phyloP scores from a whole-genome alignment of 495 filamentous ascomycete genomes.

The Penicillium psychrofluorescens region DNA sequence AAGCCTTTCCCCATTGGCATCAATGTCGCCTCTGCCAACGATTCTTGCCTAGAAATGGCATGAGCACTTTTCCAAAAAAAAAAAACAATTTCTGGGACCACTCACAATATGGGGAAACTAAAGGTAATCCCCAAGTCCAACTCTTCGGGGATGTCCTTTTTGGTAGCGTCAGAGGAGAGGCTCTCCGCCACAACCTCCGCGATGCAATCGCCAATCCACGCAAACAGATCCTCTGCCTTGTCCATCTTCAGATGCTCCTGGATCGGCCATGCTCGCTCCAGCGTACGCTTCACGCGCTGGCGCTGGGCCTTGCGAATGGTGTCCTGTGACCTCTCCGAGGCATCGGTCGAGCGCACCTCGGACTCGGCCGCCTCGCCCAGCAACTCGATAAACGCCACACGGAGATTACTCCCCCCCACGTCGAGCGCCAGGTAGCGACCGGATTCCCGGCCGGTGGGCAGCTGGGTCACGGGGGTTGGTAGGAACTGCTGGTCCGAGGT shows the following conservation, averaged over 20 bases:
- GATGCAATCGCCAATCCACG: constrained; percentile 73
- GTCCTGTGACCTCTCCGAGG: constrained; percentile 29
- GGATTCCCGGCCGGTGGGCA: constrained; percentile 54
- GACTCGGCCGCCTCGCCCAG: constrained; percentile 40
- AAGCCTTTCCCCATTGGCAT: constrained; percentile 91
- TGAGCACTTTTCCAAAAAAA: too few relatives aligned
- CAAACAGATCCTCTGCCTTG: constrained; percentile 66
- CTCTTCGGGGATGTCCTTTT: constrained; percentile 41
- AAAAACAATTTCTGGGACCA: too few relatives aligned
- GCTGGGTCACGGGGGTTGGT: constrained; percentile 68
- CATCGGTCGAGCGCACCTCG: constrained; percentile 24
- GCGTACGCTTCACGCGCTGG: constrained; percentile 47
- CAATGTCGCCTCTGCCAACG: constrained; percentile 65
- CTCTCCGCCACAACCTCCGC: constrained; percentile 60
- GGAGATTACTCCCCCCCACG: constrained; percentile 74
- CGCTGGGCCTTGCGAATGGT: constrained; percentile 40
- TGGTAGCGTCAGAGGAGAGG: constrained; percentile 35
- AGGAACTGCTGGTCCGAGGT: constrained; percentile 66
- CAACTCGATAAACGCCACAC: constrained; percentile 72
- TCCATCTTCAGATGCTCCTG: constrained; percentile 71
- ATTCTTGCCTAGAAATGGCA: constrained; percentile 54
- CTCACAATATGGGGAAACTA: constrained; percentile 79
- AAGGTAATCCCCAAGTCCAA: constrained; percentile 78
- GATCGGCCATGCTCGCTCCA: constrained; percentile 73
- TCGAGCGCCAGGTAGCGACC: constrained; percentile 74